Base-by-base conservation (phyloP, 495 filamentous ascomycete genomes). In the Podospora fimiseda region DNA sequence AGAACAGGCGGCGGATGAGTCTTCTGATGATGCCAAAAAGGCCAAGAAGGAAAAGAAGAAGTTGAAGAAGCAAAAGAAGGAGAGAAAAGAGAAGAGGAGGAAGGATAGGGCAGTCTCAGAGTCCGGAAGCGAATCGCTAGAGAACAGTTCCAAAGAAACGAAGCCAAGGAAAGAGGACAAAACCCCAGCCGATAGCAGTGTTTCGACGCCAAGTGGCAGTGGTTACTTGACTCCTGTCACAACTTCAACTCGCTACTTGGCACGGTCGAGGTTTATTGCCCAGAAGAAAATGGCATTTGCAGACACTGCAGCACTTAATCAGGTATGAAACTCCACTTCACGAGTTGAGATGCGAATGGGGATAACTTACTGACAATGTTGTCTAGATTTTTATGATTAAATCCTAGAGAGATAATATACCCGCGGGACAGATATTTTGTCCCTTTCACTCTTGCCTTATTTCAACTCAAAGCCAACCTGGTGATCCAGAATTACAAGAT, bases 301-400 rank as follows among this genome's bases (percentile, higher is more conserved):
- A 68, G 84, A 92, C 64, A 72, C 75, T 33, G 80, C 81, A 59
- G 86, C 87, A 5, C 68, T 92, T 47, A 89, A 89, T 55, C 86
- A 92, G 80, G 87, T 88, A 68, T 18, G 15, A 30, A 36, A 41
- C 30, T 54, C 8, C 37, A 9, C 41, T n/a, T n/a, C n/a, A n/a
- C n/a, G n/a, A n/a, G n/a, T n/a, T 33, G 20, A 15, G 22, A 37
- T 38, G 33, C 39, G 13, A 30, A 21, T 37, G 44, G 3, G 11
- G 19, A n/a, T n/a, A 20, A 36, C 18, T 47, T 37, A 56, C 76
- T 81, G 57, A 83, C 62, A 23, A 16, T 1, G n/a, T n/a, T n/a
- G 21, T 21, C 33, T 57, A 88, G 85, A 88, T 88, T 53, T 83
- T 87, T 60, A 88, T 88, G 85, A 75, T 87, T 45, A 87, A 87